Conservation (phyloP, 495 filamentous ascomycete genomes). For the Terfezia claveryi region DNA sequence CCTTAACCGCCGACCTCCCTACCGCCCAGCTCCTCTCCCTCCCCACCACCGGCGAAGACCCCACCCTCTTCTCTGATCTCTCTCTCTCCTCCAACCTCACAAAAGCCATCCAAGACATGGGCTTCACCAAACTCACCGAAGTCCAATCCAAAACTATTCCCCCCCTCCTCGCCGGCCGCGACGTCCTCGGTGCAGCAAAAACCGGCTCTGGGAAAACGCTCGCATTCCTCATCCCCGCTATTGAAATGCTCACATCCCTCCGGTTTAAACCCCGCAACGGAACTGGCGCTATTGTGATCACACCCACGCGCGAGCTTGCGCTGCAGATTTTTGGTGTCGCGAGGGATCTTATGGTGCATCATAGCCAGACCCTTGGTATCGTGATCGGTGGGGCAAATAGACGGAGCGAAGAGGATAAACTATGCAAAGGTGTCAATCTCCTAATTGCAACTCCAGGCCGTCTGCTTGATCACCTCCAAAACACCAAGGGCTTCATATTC, state of each 20-base stretch:
- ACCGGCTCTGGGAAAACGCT: constrained; percentile 93
- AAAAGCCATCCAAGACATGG: constrained; percentile 75
- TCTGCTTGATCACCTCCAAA: constrained; percentile 83
- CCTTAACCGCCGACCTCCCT: constrained; percentile 25
- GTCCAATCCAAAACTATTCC: constrained; percentile 81
- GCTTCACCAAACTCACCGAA: constrained; percentile 86
- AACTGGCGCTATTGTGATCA: constrained; percentile 28
- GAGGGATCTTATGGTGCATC: constrained; percentile 65
- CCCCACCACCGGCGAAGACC: constrained; percentile 31
- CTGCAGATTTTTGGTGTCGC: constrained; percentile 94
- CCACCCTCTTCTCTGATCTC: constrained; percentile 53
- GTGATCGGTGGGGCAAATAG: constrained; percentile 90
- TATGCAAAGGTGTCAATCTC: constrained; percentile 82
- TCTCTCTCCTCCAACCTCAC: constrained; percentile 70
- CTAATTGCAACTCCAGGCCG: constrained; percentile 85
- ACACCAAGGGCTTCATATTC: constrained; percentile 76
- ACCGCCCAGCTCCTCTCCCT: constrained; percentile 30
- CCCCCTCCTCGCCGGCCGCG: constrained; percentile 65
- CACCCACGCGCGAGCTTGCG: constrained; percentile 73
- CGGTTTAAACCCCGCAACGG: constrained; percentile 67
- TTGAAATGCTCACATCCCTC: constrained; percentile 82
- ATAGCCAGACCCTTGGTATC: constrained; percentile 86
- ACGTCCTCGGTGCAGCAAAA: constrained; percentile 86
- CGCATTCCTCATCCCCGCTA: constrained; percentile 78
- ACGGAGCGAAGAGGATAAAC: constrained; percentile 78